phyloP scores from a whole-genome alignment of 805 yeast species.

The Metschnikowia cerradonensis region DNA sequence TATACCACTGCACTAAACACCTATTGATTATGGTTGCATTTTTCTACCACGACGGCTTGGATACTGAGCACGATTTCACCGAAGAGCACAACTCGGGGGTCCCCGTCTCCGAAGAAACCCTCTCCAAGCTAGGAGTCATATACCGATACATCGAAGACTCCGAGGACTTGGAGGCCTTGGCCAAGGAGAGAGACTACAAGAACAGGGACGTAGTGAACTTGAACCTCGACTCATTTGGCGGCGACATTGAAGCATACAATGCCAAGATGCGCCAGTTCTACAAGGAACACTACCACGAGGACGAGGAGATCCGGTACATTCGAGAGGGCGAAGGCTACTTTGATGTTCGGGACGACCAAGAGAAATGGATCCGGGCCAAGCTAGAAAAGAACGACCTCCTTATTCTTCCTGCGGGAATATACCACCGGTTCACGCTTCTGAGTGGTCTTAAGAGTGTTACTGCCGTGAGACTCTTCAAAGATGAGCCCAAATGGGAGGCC shows the following conservation, averaged over 20 bases:
- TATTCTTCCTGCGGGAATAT: slow-evolving; percentile 86
- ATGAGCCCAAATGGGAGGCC: slow-evolving; percentile 96
- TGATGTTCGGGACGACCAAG: slow-evolving; percentile 67
- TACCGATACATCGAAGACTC: slow-evolving; percentile 49
- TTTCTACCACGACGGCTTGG: slow-evolving; percentile 64
- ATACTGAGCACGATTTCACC: slow-evolving; percentile 53
- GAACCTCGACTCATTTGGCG: slow-evolving; percentile 57
- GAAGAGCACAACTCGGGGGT: slow-evolving; percentile 70
- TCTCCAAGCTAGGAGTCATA: slow-evolving; percentile 63
- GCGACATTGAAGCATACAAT: slow-evolving; percentile 50
- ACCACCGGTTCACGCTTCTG: slow-evolving; percentile 85
- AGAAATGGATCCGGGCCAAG: slow-evolving; percentile 73
- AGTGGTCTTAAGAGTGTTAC: slow-evolving; percentile 52
- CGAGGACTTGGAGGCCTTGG: slow-evolving; percentile 61
- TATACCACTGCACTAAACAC: too few species aligned
- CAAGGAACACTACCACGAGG: slow-evolving; percentile 90
- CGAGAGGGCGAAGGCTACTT: slow-evolving; percentile 89
- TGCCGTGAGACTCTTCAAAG: slow-evolving; percentile 83
- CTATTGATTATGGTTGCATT: slow-evolving; percentile 30
- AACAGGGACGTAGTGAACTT: slow-evolving; percentile 73
- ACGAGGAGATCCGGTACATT: slow-evolving; percentile 91
- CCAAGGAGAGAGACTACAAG: slow-evolving; percentile 66
- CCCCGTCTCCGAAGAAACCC: slow-evolving; percentile 45
- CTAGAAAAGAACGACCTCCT: slow-evolving; percentile 62
- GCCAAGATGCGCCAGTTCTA: slow-evolving; percentile 67